phyloP scores from a whole-genome alignment of 306 rosid species.

The Dalbergia oliveri region DNA sequence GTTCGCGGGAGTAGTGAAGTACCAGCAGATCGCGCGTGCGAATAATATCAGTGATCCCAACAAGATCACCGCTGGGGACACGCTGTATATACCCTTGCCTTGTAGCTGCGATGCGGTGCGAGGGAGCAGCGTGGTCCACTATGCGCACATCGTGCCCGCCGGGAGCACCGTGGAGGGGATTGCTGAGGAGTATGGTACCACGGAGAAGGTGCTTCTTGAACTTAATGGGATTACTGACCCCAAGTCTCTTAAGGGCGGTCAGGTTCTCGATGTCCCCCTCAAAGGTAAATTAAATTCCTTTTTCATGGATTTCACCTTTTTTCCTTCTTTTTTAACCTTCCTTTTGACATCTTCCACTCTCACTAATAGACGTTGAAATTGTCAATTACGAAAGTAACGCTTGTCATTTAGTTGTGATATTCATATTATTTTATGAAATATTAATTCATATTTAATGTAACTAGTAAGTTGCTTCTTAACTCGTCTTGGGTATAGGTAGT shows the following conservation, averaged over 20 bases:
- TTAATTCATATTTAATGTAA: too few relatives aligned
- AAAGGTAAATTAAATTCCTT: constrained; percentile 51
- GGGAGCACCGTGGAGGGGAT: constrained; percentile 51
- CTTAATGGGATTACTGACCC: constrained; percentile 63
- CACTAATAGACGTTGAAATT: too few relatives aligned
- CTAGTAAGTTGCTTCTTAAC: too few relatives aligned
- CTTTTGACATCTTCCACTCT: background rate
- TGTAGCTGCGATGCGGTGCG: constrained; percentile 87
- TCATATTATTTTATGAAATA: too few relatives aligned
- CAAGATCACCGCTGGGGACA: constrained; percentile 47
- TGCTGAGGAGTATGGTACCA: constrained; percentile 58
- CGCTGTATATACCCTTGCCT: constrained; percentile 76
- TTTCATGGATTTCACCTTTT: too few relatives aligned
- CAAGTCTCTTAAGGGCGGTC: constrained; percentile 52
- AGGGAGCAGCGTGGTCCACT: constrained; percentile 65
- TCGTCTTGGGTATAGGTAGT: too few relatives aligned
- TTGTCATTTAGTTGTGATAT: too few relatives aligned
- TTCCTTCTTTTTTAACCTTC: background rate
- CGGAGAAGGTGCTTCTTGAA: constrained; percentile 47
- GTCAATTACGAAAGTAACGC: too few relatives aligned
- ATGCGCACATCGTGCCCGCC: constrained; percentile 46
- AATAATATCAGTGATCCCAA: constrained; percentile 42
- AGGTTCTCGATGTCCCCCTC: constrained; percentile 86
- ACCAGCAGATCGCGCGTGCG: constrained; percentile 48
- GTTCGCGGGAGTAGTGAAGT: constrained; percentile 56